These are phyloP conservation scores for Colletotrichum higginsianum DNA, from an alignment of 2,329 filamentous ascomycete genomes.

Conservation along the genomic window DNA sequence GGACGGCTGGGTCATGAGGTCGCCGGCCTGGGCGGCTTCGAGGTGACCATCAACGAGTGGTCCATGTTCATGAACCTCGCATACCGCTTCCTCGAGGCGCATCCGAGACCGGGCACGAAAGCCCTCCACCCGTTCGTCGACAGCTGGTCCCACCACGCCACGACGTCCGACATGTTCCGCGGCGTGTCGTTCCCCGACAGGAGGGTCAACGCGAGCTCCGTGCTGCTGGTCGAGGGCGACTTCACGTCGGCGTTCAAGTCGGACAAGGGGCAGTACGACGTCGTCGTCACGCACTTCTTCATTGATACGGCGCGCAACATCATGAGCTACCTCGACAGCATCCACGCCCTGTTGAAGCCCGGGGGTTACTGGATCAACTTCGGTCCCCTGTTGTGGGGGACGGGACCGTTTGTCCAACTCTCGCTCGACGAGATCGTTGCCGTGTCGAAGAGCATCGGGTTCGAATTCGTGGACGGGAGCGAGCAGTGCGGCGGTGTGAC, in stretches of 20 bases:
- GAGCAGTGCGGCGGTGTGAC: slow-evolving; percentile 59
- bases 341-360: slow-evolving; percentile 60
- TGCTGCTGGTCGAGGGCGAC: slow-evolving; percentile 69
- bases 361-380: slow-evolving; percentile 71
- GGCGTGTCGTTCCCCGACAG: slow-evolving; percentile 62
- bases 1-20: slow-evolving; percentile 68
- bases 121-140: slow-evolving; percentile 68
- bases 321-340: slow-evolving; percentile 68
- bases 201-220: slow-evolving; percentile 50
- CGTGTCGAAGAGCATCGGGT: slow-evolving; percentile 65
- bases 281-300: slow-evolving; percentile 71
- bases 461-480: slow-evolving; percentile 62
- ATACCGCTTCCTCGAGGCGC: slow-evolving; percentile 63
- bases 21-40: slow-evolving; percentile 59
- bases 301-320: slow-evolving; percentile 73
- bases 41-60: slow-evolving; percentile 71
- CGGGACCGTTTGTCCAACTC: slow-evolving; percentile 68
- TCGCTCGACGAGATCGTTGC: slow-evolving; percentile 67
- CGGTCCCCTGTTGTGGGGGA: slow-evolving; percentile 69
- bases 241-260: slow-evolving; percentile 62
- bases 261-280: slow-evolving; percentile 57
- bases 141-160: slow-evolving; percentile 69
- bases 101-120: slow-evolving; percentile 46
- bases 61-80: slow-evolving; percentile 70
- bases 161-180: slow-evolving; percentile 62